Conservation (phyloP, 208 protist species). For the Leishmania aethiopica region DNA sequence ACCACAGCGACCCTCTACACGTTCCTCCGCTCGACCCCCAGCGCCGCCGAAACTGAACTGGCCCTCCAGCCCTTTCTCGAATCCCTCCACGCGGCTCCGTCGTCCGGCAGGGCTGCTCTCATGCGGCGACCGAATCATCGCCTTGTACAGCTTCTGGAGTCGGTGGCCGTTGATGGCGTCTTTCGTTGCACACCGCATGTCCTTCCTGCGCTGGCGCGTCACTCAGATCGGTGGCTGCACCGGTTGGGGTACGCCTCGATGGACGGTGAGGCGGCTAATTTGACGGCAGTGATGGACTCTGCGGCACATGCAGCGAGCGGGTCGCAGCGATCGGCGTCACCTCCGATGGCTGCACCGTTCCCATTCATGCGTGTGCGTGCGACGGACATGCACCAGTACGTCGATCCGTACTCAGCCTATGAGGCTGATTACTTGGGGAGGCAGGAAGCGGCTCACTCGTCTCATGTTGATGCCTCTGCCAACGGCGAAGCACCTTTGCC, state of each 20-base stretch:
- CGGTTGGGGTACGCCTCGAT: constrained; percentile 13
- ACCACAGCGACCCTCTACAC: constrained; percentile 76
- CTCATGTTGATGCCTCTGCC: not conserved
- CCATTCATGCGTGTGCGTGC: constrained; percentile 10
- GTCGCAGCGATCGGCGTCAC: not conserved
- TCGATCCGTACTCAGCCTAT: constrained; percentile 25
- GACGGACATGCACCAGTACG: constrained; percentile 17
- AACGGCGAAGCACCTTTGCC: not conserved
- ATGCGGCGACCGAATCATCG: constrained; percentile 30
- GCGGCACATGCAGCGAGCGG: not conserved
- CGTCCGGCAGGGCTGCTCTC: constrained; percentile 19
- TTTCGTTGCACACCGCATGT: constrained; percentile 52
- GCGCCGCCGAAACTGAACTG: constrained; percentile 40
- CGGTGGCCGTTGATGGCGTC: constrained; percentile 47
- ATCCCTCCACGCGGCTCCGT: constrained; percentile 31
- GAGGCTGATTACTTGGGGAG: constrained; percentile 6
- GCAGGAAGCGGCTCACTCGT: not conserved
- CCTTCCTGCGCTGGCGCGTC: constrained; percentile 35
- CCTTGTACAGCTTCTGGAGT: constrained; percentile 47
- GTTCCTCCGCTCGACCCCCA: constrained; percentile 76
- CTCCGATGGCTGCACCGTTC: not conserved
- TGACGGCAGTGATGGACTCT: not conserved
- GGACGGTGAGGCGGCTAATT: not conserved
- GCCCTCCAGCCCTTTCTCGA: constrained; percentile 57
- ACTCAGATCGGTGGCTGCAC: constrained; percentile 16